Evolutionary conservation across 225 moss, liverwort and hornwort species (phyloP), one percentile per base, ranked within the genome.

Genomic region (Physcomitrium patens): DNA sequence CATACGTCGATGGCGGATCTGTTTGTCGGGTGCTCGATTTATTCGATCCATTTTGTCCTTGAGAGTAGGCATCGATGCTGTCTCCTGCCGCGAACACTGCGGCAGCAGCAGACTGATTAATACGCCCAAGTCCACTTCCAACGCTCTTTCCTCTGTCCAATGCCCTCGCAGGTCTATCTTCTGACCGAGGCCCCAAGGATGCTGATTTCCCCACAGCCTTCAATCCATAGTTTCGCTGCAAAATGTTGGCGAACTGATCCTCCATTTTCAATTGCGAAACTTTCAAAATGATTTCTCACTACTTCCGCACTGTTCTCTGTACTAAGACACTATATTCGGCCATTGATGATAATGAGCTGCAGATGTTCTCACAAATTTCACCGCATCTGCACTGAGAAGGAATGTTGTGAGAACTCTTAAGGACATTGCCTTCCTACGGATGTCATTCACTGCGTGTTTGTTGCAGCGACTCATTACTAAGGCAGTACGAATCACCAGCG

Each of bases 181-280:
- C 84, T 7, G 77, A 80, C 77, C 84, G 80, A 49, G 80, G 84
- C 23, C 89, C 85, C 82, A 91, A 90, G 23, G 92, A 90, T 1
- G 89, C 65, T 43, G 83, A 76, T 70, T 84, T 86, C 46, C 86
- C 83, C 11, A 78, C 84, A 16, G 52, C 74, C 82, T 87, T 87
- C 80, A 87, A 24, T 24, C 87, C 87, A 18, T 87, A 87, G 84
- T 87, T 79, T 3, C 87, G 76, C 75, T 87, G 87, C 28, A 87
- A 49, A 72, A 87, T 87, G 23, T 87, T 84, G 46, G 84, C 87
- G 77, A 87, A 87, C 75, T 78, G 84, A 59, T 87, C 87, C 77
- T 87, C 87, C 87, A 87, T 87, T 55, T 47, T 63, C 13, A 74
- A 77, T 62, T 68, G 17, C 64, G 49, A 3, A 13, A 48, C 72